Evolutionary conservation across 768 basidiomycete genomes (phyloP).

Genomic region (Steccherinum ochraceum): DNA sequence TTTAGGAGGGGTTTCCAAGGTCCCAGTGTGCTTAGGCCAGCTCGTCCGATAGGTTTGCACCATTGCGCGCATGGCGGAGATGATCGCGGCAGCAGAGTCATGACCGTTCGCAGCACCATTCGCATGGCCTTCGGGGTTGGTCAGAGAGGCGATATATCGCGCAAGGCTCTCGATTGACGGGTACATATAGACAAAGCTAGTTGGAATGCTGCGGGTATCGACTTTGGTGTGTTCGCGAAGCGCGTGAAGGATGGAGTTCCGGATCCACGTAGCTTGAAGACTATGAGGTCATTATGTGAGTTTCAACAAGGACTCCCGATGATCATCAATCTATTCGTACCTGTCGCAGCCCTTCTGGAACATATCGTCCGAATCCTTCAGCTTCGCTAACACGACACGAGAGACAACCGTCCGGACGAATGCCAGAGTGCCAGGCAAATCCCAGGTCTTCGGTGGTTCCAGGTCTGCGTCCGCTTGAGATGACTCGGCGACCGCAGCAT

Average conservation of each 20-base stretch:
- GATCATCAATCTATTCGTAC: constrained; percentile 11
- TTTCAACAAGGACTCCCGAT: no score
- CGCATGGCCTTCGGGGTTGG: background rate
- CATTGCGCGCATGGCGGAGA: constrained; percentile 2
- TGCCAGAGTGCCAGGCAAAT: constrained; percentile 11
- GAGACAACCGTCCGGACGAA: constrained; percentile 30
- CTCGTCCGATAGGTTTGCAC: constrained; percentile 2
- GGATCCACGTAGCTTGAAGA: constrained; percentile 17
- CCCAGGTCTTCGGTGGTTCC: constrained; percentile 22
- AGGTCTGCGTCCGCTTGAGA: constrained; percentile 24
- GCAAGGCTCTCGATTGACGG: background rate
- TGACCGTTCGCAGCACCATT: background rate
- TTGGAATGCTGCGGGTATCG: constrained; percentile 14
- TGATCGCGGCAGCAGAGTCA: background rate
- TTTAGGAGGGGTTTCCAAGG: background rate
- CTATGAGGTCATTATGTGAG: no score
- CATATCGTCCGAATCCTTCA: constrained; percentile 30
- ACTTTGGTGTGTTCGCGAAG: constrained; percentile 17
- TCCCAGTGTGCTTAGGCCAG: constrained; percentile 1
- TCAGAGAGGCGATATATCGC: background rate
- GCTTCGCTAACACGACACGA: constrained; percentile 22
- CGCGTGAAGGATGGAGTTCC: constrained; percentile 24
- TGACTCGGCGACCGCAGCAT: constrained; percentile 24
- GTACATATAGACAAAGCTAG: constrained; percentile 1
- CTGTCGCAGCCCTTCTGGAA: constrained; percentile 37